These are phyloP conservation scores for Colletotrichum noveboracense DNA, from an alignment of 2,329 filamentous ascomycete species.

Conservation along the genomic window DNA sequence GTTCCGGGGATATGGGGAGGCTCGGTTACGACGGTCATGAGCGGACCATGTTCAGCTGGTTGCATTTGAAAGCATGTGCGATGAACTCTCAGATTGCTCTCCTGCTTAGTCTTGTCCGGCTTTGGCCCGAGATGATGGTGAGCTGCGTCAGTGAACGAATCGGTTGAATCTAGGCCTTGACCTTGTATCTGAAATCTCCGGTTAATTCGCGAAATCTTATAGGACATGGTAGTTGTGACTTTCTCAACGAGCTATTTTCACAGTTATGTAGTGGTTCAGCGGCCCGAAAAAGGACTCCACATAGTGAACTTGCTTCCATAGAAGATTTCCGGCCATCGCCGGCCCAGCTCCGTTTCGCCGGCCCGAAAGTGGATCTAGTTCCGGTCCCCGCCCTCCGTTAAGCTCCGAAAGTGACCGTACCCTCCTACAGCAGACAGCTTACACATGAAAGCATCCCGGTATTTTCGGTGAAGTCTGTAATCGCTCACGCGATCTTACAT, in stretches of 20 bases:
- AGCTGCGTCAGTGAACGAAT: neutral
- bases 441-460: neutral
- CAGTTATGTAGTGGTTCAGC: accelerated
- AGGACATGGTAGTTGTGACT: accelerated
- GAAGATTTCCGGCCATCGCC: neutral
- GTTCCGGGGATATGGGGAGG: neutral
- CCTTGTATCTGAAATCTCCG: neutral
- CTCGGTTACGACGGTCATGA: neutral
- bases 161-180: neutral
- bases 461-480: accelerated
- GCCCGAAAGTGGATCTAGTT: accelerated
- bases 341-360: neutral
- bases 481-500: accelerated
- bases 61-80: accelerated
- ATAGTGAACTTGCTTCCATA: accelerated
- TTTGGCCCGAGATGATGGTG: accelerated
- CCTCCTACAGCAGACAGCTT: accelerated
- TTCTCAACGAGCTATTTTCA: accelerated
- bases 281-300: neutral
- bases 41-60: accelerated
- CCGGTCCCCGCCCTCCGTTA: accelerated
- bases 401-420: neutral
- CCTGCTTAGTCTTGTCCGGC: neutral
- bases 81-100: accelerated
- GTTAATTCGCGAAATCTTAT: neutral